Base-by-base conservation (phyloP, 495 filamentous ascomycete species). In the Halenospora varia region DNA sequence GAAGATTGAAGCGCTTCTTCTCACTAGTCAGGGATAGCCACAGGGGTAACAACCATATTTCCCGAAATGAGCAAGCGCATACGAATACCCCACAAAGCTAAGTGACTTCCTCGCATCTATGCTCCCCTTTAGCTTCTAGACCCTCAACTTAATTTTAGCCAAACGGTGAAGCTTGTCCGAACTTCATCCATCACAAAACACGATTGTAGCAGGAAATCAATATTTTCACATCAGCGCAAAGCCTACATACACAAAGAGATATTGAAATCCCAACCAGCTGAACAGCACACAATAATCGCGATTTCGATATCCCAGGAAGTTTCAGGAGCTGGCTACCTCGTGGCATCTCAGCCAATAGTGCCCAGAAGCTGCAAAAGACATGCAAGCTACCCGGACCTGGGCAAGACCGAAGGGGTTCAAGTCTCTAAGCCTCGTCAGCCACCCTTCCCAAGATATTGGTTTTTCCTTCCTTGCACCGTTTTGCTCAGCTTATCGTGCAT, bases 41-140 rank as follows among this genome's bases (percentile, higher is more conserved):
- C 15, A 15, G 39, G 11, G 11, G 4, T 53, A 15, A 20, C 29
- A 53, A 53, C 51, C 44, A 42, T 53, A 53, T 42, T 53, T 53
- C 39, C 29, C 35, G 19, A 22, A 40, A n/a, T 2, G 20, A 23
- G 10, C 39, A 44, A 24, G 51, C 29, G 29, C 51, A 40, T 53
- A 11, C 13, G 22, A 6, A 1, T 15, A 40, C 51, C 39, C 51
- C 51, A 46, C 29, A 35, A 35, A 35, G 6, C 29, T 35, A 4
- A 6, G 4, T 35, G 13, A 13, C 13, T 35, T 13, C 29, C 6
- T 35, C 6, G 29, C 18, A n/a, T 24, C 29, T 41, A 2, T 47
- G n/a, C 53, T 26, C 18, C 53, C 6, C 22, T 26, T 13, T 22
- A 26, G 19, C 40, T 29, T 42, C 8, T 25, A 46, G 10, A 8